Base-by-base conservation (phyloP, 306 rosid genomes). In the Prunus dulcis region DNA sequence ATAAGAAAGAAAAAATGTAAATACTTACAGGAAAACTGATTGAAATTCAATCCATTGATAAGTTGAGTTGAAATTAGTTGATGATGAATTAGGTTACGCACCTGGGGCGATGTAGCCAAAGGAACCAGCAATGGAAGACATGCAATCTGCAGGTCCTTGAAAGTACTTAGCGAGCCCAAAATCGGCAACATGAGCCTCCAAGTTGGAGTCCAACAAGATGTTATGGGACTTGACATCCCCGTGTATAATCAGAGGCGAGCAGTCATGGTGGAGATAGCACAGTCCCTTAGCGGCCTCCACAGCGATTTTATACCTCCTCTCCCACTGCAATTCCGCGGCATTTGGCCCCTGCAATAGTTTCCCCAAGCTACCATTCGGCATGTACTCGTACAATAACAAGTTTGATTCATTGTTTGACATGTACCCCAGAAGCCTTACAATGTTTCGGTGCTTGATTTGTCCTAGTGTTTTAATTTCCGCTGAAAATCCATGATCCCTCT, bases 101-200 rank as follows among this genome's bases (percentile, higher is more conserved):
- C 98, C 98, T 78, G 98, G 98, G 15, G 98, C 98, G 14, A 95
- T 95, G 91, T 95, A 95, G 43, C 98, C 98, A 12, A 92, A 95
- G 27, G 98, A 95, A 49, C 98, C 98, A 10, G 96, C 98, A 27
- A 92, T 70, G 70, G 93, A 78, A 49, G 98, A 95, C 98, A 92
- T 92, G 76, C 95, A 92, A 66, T 95, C 93, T 2, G 96, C 96
- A 0, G 96, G 86, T 23, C 89, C 93, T 12, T 78, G 89, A 62
- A 92, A 70, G 71, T 90, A 92, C 90, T 92, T 95, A 2, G 98
- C 98, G 13, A 95, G 91, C 49, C 98, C 98, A 69, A 95, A 95
- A 79, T 95, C 98, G 1, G 98, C 97, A 0, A 95, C 98, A 73
- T 95, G 98, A 3, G 97, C 97, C 66, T 92, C 96, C 52, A 86